phyloP scores from a whole-genome alignment of 306 rosid genomes.

The Mimosa pudica region DNA sequence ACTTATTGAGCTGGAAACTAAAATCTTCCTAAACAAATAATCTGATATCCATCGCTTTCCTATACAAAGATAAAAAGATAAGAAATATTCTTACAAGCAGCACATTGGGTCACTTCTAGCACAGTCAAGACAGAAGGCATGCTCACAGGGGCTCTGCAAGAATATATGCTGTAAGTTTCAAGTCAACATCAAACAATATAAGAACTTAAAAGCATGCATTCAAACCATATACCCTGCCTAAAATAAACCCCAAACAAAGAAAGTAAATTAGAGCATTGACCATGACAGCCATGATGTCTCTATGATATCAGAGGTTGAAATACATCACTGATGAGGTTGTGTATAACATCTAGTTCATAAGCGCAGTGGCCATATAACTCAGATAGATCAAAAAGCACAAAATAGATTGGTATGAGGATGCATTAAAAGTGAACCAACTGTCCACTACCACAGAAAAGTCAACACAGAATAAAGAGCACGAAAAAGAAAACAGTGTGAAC shows the following conservation, averaged over 20 bases:
- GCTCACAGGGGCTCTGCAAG: constrained; percentile 99
- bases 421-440: constrained; percentile 11
- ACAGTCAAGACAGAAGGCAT: constrained; percentile 95
- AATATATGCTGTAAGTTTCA: constrained; percentile 35
- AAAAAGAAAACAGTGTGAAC: constrained; percentile 4
- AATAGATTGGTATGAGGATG: neutral
- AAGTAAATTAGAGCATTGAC: neutral
- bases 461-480: constrained; percentile 11
- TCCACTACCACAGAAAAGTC: neutral
- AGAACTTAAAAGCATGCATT: constrained; percentile 21
- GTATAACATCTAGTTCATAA: neutral
- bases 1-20: constrained; percentile 21
- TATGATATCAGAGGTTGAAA: neutral
- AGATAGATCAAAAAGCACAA: neutral
- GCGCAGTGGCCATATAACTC: neutral
- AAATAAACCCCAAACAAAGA: neutral
- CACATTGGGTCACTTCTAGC: constrained; percentile 93
- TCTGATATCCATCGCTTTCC: constrained; percentile 1
- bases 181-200: constrained; percentile 22
- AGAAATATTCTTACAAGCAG: constrained; percentile 80
- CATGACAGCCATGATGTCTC: constrained; percentile 1
- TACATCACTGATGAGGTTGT: constrained; percentile 12
- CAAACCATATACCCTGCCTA: neutral
- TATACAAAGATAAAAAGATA: constrained; percentile 27
- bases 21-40: constrained; percentile 20